Percentiles rank a stretch among this genome's conserved stretches.
Conservation (phyloP, 2,329 filamentous ascomycete genomes). For the Myriangium duriaei region DNA sequence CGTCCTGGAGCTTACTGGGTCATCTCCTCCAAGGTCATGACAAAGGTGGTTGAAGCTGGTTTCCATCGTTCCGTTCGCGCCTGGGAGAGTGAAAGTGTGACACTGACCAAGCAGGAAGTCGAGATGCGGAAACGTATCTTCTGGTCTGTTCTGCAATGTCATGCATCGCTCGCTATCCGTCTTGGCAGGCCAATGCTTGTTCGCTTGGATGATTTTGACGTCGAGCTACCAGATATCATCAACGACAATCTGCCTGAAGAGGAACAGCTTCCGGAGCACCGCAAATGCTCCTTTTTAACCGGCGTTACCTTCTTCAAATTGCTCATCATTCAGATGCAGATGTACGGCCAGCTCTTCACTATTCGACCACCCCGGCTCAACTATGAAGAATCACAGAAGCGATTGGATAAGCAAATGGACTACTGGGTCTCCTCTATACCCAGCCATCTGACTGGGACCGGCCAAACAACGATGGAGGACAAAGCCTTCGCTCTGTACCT, state of each 20-base stretch:
- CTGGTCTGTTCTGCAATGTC: conserved; percentile 57
- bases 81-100: conserved; percentile 35
- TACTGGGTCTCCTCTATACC: conserved; percentile 55
- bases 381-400: conserved; percentile 51
- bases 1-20: conserved; percentile 66
- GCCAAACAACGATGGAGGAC: conserved; percentile 33
- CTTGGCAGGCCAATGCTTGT: conserved; percentile 68
- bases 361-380: conserved; percentile 49
- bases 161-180: conserved; percentile 59
- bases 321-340: conserved; percentile 54
- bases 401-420: conserved; percentile 52
- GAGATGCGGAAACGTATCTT: conserved; percentile 70
- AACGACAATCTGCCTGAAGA: conserved; percentile 59
- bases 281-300: conserved; percentile 54
- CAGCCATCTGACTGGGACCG: conserved; percentile 41
- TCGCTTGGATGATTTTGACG: conserved; percentile 61
- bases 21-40: conserved; percentile 51
- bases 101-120: conserved; percentile 45
- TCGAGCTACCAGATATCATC: conserved; percentile 60
- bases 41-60: conserved; percentile 60
- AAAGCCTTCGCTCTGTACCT: conserved; percentile 38
- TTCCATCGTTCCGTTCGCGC: conserved; percentile 59
- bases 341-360: conserved; percentile 66
- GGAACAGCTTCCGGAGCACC: conserved; percentile 29
- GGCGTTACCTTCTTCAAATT: conserved; percentile 55